Base-by-base conservation (phyloP, 176 grass and related monocot genomes). In the Dendrocalamus sinicus region DNA sequence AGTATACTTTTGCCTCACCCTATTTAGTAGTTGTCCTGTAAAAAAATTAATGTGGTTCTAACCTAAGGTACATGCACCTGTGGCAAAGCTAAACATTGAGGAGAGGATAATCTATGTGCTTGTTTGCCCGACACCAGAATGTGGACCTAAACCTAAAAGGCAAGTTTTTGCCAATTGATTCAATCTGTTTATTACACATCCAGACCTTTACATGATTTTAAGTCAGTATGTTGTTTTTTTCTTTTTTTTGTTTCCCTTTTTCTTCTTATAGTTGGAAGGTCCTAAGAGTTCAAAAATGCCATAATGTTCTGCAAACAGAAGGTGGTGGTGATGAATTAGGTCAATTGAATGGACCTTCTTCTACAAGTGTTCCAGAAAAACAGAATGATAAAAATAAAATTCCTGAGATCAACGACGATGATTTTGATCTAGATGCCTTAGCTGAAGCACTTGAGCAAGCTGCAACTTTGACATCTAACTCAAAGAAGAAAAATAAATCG, bases 381-480 rank as follows among this genome's bases (percentile, higher is more conserved):
- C 32, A 75, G 3, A 40, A 84, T 7, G 83, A 89, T 60, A 86
- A 79, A 84, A 75, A 45, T 23, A 69, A 75, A 16, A 53, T 30
- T 35, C 16, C 9, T 40, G 63, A 80, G 12, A 72, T 4, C 22
- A 88, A 83, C 13, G 90, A 81, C 32, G 91, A 88, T 64, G 93
- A 94, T 63, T 88, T 86, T 0, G 86, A 95, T 88, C 67, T 98
- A n/a, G 91, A 98, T 80, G 90, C 90, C 32, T 87, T 98, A 63
- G 96, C 91, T 12, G 63, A 80, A 80, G 91, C 88, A 78, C 88
- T 98, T 84, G 89, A 86, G 57, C 85, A 95, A 88, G 93, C 88
- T 79, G 72, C 90, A 67, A 88, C 76, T 1, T 73, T 98, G 71
- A 86, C 93, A 54, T 98, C 91, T 47, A 77, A 79, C 59, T 95